Percentiles rank a stretch among this genome's conserved stretches.
These are phyloP conservation scores for Neurospora discreta DNA, from an alignment of 495 filamentous ascomycete species.

Conservation along the genomic window DNA sequence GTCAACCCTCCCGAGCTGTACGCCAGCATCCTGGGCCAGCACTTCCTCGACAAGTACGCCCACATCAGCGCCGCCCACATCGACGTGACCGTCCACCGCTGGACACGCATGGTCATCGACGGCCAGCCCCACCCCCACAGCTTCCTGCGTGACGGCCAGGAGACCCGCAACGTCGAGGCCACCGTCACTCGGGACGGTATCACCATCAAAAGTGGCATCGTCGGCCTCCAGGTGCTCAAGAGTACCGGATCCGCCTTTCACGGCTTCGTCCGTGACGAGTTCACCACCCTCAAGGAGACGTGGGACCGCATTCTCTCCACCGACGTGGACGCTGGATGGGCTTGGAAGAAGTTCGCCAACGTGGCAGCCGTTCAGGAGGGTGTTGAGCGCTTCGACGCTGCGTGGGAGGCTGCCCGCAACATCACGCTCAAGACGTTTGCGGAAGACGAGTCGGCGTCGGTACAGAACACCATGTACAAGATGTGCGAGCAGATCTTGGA, in stretches of 20 bases:
- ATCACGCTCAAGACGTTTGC: slow-evolving; percentile 91
- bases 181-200: slow-evolving; percentile 50
- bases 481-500: slow-evolving; percentile 86
- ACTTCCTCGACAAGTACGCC: slow-evolving; percentile 78
- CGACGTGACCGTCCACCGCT: slow-evolving; percentile 73
- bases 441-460: slow-evolving; percentile 80
- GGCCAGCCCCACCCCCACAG: slow-evolving; percentile 93
- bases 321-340: slow-evolving; percentile 76
- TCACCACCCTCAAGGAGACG: slow-evolving; percentile 77
- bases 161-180: slow-evolving; percentile 69
- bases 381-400: slow-evolving; percentile 59
- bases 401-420: slow-evolving; percentile 60
- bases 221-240: slow-evolving; percentile 80
- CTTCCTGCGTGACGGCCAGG: slow-evolving; percentile 80
- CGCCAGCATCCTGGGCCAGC: slow-evolving; percentile 66
- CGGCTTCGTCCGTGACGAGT: slow-evolving; percentile 87
- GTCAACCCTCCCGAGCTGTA: slow-evolving; percentile 92
- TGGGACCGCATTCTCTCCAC: slow-evolving; percentile 94
- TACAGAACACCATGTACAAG: slow-evolving; percentile 98
- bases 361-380: slow-evolving; percentile 58
- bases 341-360: slow-evolving; percentile 59
- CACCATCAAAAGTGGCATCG: slow-evolving; percentile 57
- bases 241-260: slow-evolving; percentile 96
- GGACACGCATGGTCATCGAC: slow-evolving; percentile 81
- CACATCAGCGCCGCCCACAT: slow-evolving; percentile 80